Conservation (phyloP, 208 protist genomes). For the Trypanosoma scelopori region DNA sequence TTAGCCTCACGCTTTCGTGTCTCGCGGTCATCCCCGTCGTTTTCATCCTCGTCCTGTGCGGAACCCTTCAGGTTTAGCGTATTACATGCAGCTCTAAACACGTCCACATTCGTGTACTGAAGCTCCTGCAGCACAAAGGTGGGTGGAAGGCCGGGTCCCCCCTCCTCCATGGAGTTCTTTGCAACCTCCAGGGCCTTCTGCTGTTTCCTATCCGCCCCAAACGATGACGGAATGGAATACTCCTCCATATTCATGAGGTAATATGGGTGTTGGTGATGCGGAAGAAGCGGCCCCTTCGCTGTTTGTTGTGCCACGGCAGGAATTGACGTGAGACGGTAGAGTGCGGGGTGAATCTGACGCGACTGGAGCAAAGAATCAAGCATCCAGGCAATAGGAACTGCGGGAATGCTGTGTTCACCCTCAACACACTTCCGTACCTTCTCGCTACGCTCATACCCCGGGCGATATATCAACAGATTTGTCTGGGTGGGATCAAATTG, state of each 20-base stretch:
- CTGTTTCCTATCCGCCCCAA: slow-evolving; percentile 26
- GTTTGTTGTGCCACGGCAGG: slow-evolving; percentile 76
- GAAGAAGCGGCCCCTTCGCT: slow-evolving; percentile 56
- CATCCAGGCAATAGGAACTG: slow-evolving; percentile 85
- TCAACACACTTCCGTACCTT: slow-evolving; percentile 80
- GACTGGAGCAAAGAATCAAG: slow-evolving; percentile 88
- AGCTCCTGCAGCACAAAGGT: slow-evolving; percentile 56
- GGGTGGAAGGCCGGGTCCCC: slow-evolving; percentile 49
- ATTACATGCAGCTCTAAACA: slow-evolving; percentile 68
- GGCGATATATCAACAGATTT: slow-evolving; percentile 80
- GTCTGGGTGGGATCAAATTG: slow-evolving; percentile 59
- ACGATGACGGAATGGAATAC: slow-evolving; percentile 76
- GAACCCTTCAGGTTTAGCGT: background rate
- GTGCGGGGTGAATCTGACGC: slow-evolving; percentile 74
- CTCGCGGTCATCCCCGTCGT: slow-evolving; percentile 47
- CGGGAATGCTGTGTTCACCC: slow-evolving; percentile 43
- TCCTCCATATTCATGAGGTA: slow-evolving; percentile 82
- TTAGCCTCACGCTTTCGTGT: slow-evolving; percentile 29
- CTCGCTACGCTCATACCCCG: slow-evolving; percentile 89
- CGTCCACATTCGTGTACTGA: slow-evolving; percentile 61
- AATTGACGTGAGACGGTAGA: slow-evolving; percentile 69
- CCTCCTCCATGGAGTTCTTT: slow-evolving; percentile 22
- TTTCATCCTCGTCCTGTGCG: slow-evolving; percentile 46
- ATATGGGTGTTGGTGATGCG: slow-evolving; percentile 87
- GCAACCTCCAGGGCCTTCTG: slow-evolving; percentile 24